Base-by-base conservation (phyloP, 495 filamentous ascomycete species). In the Lophiostoma macrostomum region DNA sequence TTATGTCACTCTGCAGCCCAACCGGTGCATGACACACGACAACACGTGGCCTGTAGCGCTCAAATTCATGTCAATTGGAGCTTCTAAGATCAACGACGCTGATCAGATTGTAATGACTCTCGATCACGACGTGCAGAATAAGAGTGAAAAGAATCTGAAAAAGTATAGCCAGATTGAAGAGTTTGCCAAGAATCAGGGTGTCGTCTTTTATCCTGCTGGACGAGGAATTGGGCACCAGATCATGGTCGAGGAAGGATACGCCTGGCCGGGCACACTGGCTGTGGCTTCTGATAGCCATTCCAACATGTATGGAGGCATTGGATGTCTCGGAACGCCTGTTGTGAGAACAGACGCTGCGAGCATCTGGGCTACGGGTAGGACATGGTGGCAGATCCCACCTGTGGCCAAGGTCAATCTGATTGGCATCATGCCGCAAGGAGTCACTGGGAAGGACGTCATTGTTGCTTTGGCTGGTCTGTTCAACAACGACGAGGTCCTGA, bases 371-470 rank as follows among this genome's bases (percentile, higher is more conserved):
- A 96, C 88, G 1, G 82, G 82, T 1, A 74, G 76, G 54, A 95
- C 86, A 0, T 95, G 88, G 88, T 96, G 84, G 84, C 87, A 93
- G 72, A 80, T 94, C 47, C 93, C 93, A 0, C 87, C 89, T 0
- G 80, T 95, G 40, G 88, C 88, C 4, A 83, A 83, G 65, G 79
- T 96, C 8, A 90, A 79, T 0, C 74, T 98, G 14, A 87, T 78
- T 0, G 91, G 93, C 11, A 66, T 77, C 2, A 65, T 96, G 7
- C 91, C 88, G 0, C 67, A 67, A 1, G 93, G 93, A 4, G 93
- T 96, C 1, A 91, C 89, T 0, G 91, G 90, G 35, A 98, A 97
- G 70, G 91, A 98, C 70, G 85, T 96, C 14, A 97, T 98, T 64
- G 82, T 97, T 14, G 85, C 89, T 0, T 74, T 97, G 1, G 95